Evolutionary conservation across 176 grass and related monocot species (phyloP), one percentile per base, ranked within the genome.

Genomic region (Themeda triandra): DNA sequence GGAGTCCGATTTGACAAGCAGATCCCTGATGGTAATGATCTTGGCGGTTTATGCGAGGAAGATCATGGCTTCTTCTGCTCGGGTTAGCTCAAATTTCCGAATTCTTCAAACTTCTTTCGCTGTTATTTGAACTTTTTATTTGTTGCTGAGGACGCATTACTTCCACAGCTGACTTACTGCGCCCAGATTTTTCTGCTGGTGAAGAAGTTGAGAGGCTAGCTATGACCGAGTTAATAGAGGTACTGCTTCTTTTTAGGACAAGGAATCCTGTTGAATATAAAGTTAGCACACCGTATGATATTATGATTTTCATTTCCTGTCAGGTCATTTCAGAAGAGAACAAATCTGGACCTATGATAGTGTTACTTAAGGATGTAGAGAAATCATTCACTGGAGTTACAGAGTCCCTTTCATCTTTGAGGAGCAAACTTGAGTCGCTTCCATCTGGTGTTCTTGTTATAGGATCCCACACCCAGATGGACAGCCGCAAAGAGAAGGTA

Each of bases 401-500:
- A 29, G 97, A 96, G 69, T 92, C 90, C 21, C 92, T 89, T 91
- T 75, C 78, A 76, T 83, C 93, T 70, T 83, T 99, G 45, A 96
- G 91, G 78, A 92, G n/a, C 75, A 99, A 99, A 69, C 81, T 99
- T 0, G 97, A 99, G 65, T 80, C 40, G 8, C 84, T 99, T 69
- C 92, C 97, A 69, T 73, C 88, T 71, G 97, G 93, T 86, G 91
- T 99, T 86, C 91, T 99, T 75, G 90, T 99, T 75, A 87, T 99
- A 83, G 97, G 90, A 51, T 94, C 90, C 27, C 97, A 96, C 86
- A 91, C 93, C 32, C 97, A 96, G 82, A 76, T 93, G 77, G 97
- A 99, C 66, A 99, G 85, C 78, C 97, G 97, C 75, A 99, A 99
- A 92, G 97, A 99, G 79, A 99, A 99, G 97, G 97, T 96, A 96